A percentile compares a stretch with the other conserved stretches of the same genome.
Evolutionary conservation across 225 moss, liverwort and hornwort species (phyloP).

Genomic region (Sphagnum contortum): DNA sequence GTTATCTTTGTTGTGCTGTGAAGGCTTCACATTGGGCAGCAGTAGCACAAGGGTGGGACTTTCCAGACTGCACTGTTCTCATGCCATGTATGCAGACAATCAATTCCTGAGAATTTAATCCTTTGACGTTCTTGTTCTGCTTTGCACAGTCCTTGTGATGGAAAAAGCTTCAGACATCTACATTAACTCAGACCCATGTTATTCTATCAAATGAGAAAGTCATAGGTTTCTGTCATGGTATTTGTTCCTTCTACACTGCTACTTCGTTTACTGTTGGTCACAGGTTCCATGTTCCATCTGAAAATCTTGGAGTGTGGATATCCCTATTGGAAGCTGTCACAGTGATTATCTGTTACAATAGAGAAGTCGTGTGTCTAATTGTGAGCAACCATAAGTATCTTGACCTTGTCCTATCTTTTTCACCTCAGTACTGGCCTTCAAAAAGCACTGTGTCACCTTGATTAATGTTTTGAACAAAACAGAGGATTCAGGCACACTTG

Average conservation of each 20-base stretch:
- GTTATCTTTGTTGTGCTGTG: neutral
- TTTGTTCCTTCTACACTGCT: neutral
- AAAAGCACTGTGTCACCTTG: no score
- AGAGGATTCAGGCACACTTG: no score
- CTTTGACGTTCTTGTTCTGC: no score
- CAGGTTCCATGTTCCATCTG: neutral
- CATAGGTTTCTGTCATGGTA: neutral
- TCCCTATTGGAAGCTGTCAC: no score
- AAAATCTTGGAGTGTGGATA: neutral
- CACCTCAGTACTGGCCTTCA: neutral
- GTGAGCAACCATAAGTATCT: no score
- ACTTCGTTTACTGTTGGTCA: neutral
- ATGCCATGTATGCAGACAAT: conserved; percentile 64
- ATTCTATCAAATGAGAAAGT: conserved; percentile 5
- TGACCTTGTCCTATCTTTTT: neutral
- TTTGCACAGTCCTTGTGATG: no score
- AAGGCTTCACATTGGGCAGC: conserved; percentile 69
- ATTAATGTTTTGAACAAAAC: no score
- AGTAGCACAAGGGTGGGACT: conserved; percentile 31
- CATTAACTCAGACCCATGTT: neutral
- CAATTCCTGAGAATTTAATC: neutral
- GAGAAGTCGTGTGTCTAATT: no score
- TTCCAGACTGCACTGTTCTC: conserved; percentile 52
- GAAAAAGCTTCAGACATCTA: no score
- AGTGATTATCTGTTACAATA: no score